These are phyloP conservation scores for Penicillium daleae DNA, from an alignment of 495 filamentous ascomycete species.

Conservation along the genomic window DNA sequence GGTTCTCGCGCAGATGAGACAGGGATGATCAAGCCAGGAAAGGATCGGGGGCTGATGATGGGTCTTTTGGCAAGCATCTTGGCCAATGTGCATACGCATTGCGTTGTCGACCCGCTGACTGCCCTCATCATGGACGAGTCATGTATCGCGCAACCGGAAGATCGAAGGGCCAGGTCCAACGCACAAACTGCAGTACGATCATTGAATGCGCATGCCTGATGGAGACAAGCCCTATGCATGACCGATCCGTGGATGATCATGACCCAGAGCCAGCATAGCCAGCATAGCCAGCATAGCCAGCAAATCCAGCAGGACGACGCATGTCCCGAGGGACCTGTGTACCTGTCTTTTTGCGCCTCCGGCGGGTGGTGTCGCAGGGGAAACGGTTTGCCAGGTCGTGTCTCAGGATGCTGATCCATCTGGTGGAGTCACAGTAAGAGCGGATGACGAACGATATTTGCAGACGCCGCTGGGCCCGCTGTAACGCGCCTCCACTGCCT, in stretches of 20 bases:
- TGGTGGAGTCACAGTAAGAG: constrained; percentile 21
- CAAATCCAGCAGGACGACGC: neutral
- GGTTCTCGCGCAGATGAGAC: constrained; percentile 1
- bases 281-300: neutral
- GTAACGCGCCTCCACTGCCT: constrained; percentile 18
- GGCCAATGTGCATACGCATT: constrained; percentile 26
- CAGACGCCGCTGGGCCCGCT: constrained; percentile 10
- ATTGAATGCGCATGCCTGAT: neutral
- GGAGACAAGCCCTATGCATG: neutral
- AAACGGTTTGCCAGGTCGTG: constrained; percentile 8
- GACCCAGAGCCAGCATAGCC: neutral
- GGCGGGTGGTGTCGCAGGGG: constrained; percentile 7
- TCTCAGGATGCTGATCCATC: constrained; percentile 22
- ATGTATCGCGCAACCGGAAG: constrained; percentile 13
- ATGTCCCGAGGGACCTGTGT: neutral
- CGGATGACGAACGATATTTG: constrained; percentile 29
- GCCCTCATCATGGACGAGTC: constrained; percentile 28
- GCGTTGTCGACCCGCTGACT: constrained; percentile 26
- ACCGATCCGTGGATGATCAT: neutral
- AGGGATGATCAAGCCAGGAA: constrained; percentile 12
- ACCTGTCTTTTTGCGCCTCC: neutral
- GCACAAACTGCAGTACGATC: constrained; percentile 9
- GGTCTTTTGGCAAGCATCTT: constrained; percentile 14
- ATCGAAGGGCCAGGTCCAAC: constrained; percentile 14
- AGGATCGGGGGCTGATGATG: constrained; percentile 20